Evolutionary conservation across 768 basidiomycete genomes (phyloP).

Genomic region (Boletus edulis): DNA sequence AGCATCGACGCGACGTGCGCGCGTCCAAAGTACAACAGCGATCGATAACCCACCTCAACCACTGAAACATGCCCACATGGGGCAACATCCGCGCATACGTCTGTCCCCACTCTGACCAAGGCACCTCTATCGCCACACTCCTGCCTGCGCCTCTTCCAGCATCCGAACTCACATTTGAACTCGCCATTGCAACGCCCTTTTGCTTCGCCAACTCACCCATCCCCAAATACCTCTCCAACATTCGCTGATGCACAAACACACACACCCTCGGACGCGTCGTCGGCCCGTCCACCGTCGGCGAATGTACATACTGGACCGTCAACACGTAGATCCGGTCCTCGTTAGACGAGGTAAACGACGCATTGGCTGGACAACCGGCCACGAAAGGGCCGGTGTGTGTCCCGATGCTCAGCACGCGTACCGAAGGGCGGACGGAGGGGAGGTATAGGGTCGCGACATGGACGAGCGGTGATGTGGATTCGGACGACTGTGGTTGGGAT

Average conservation of each 20-base stretch:
- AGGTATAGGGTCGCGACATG: conserved; percentile 21
- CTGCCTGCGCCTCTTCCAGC: too few species aligned
- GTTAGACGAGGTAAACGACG: conserved; percentile 27
- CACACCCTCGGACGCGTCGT: conserved; percentile 16
- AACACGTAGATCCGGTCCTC: conserved; percentile 22
- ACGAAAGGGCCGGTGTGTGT: conserved; percentile 37
- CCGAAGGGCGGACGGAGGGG: conserved; percentile 7
- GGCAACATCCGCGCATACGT: conserved; percentile 33
- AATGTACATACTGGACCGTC: conserved; percentile 22
- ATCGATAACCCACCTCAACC: conserved; percentile 36
- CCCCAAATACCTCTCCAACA: conserved; percentile 22
- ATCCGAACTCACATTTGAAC: too few species aligned
- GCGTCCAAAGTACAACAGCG: neutral
- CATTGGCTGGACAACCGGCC: conserved; percentile 20
- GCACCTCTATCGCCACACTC: conserved; percentile 4
- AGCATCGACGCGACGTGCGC: neutral
- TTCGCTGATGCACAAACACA: conserved; percentile 34
- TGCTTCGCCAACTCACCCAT: neutral
- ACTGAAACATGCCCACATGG: conserved; percentile 32
- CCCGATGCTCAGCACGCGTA: conserved; percentile 15
- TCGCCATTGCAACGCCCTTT: neutral
- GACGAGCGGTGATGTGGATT: neutral
- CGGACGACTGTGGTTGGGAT: neutral
- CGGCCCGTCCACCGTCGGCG: neutral
- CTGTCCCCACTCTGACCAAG: conserved; percentile 42